phyloP scores from a whole-genome alignment of 179 eudicot genomes.

The Camellia oleifera region DNA sequence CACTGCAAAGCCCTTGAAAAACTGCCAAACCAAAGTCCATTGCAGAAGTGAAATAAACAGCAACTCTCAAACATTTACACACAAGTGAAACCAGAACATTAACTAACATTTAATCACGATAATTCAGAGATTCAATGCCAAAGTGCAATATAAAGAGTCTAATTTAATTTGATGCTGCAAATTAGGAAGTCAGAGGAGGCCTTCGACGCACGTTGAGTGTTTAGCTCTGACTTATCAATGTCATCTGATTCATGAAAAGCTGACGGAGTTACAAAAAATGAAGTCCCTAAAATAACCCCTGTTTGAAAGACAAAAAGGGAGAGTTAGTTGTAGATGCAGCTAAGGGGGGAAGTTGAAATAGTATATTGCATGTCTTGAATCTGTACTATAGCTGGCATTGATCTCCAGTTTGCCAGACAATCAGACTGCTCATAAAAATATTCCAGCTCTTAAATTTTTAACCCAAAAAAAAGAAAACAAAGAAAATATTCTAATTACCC shows the following conservation, averaged over 20 bases:
- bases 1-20: conserved; percentile 65
- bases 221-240: conserved; percentile 45
- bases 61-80: not conserved
- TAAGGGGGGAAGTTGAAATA: not conserved
- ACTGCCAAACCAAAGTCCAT: conserved; percentile 41
- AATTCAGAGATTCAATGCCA: not conserved
- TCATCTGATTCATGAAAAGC: conserved; percentile 53
- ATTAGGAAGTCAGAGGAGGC: conserved; percentile 19
- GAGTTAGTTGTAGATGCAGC: conserved; percentile 4
- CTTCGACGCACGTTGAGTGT: conserved; percentile 49
- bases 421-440: not conserved
- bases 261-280: conserved; percentile 63
- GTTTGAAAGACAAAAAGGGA: conserved; percentile 18
- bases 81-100: conserved; percentile 3
- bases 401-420: not conserved
- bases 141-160: not conserved
- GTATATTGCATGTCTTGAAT: not conserved
- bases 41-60: conserved; percentile 11
- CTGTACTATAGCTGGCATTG: no score
- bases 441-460: not conserved
- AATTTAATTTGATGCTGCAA: not conserved
- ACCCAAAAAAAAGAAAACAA: not conserved
- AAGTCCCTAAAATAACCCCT: conserved; percentile 63
- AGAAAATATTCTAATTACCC: not conserved
- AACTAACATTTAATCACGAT: not conserved